phyloP scores from a whole-genome alignment of 2,329 filamentous ascomycete species.

The Diaporthe citrichinensis region DNA sequence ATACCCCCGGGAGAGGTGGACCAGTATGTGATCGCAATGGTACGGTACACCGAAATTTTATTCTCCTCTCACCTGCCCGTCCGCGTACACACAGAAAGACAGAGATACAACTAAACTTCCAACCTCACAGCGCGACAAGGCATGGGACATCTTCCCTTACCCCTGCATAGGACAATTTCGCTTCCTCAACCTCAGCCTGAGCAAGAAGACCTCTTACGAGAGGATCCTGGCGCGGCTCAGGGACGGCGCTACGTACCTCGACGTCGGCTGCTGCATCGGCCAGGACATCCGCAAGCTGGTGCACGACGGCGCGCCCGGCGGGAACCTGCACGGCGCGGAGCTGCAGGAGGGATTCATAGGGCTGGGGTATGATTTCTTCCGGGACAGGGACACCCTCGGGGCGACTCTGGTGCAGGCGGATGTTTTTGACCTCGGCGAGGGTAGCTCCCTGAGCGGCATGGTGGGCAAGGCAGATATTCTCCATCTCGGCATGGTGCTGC shows the following conservation, averaged over 20 bases:
- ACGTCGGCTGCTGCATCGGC: constrained; percentile 61
- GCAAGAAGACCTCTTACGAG: constrained; percentile 49
- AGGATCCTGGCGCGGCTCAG: constrained; percentile 48
- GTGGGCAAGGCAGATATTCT: constrained; percentile 48
- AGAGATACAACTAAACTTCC: not conserved
- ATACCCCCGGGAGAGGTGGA: constrained; percentile 45
- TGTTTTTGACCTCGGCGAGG: constrained; percentile 45
- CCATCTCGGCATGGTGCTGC: constrained; percentile 50
- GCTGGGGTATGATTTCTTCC: constrained; percentile 54
- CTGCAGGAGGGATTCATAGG: constrained; percentile 51
- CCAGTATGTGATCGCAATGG: constrained; percentile 43
- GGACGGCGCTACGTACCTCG: constrained; percentile 50
- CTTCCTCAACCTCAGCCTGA: constrained; percentile 55
- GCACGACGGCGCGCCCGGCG: constrained; percentile 54
- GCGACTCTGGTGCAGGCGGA: constrained; percentile 46
- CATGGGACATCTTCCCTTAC: constrained; percentile 55
- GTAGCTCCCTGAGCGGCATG: constrained; percentile 42
- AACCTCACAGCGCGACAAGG: constrained; percentile 51
- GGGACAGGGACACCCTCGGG: constrained; percentile 46
- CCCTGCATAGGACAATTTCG: constrained; percentile 56
- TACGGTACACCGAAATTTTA: constrained; percentile 18
- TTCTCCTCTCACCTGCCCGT: not conserved
- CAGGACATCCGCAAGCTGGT: constrained; percentile 60
- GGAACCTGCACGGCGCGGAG: constrained; percentile 56
- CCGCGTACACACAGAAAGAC: not conserved